phyloP scores from a whole-genome alignment of 768 basidiomycete genomes.

The Rhizopogon vesiculosus region DNA sequence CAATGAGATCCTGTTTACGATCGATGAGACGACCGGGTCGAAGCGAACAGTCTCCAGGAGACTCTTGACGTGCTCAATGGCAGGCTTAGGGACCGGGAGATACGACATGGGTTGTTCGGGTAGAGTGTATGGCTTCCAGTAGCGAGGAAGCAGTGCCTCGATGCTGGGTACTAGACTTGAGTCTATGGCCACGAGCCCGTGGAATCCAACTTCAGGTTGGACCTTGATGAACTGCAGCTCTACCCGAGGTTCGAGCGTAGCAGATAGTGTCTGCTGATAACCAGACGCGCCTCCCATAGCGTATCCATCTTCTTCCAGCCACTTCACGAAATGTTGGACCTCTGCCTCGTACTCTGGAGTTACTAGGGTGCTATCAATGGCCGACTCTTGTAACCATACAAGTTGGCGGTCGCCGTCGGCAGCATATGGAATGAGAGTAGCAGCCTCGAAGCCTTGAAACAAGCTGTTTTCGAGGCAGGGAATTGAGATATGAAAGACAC shows the following conservation, averaged over 20 bases:
- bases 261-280: conserved; percentile 15
- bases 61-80: conserved; percentile 49
- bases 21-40: conserved; percentile 59
- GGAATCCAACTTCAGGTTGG: conserved; percentile 37
- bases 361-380: conserved; percentile 43
- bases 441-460: conserved; percentile 18
- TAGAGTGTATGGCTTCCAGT: conserved; percentile 67
- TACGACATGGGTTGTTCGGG: conserved; percentile 44
- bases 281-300: conserved; percentile 3
- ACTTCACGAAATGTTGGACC: conserved; percentile 33
- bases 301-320: conserved; percentile 16
- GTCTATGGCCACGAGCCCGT: conserved; percentile 49
- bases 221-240: conserved; percentile 21
- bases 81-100: conserved; percentile 52
- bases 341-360: conserved; percentile 26
- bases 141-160: conserved; percentile 62
- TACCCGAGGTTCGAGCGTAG: conserved; percentile 3
- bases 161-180: conserved; percentile 37
- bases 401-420: conserved; percentile 34
- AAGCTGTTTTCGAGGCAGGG: conserved; percentile 30
- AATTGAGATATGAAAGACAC: conserved; percentile 41
- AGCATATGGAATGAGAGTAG: conserved; percentile 22
- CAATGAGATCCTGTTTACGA: conserved; percentile 66
- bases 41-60: conserved; percentile 61
- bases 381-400: conserved; percentile 57